These are phyloP conservation scores for Fraxinus albicans DNA, from an alignment of 305 asterid species.

Conservation along the genomic window DNA sequence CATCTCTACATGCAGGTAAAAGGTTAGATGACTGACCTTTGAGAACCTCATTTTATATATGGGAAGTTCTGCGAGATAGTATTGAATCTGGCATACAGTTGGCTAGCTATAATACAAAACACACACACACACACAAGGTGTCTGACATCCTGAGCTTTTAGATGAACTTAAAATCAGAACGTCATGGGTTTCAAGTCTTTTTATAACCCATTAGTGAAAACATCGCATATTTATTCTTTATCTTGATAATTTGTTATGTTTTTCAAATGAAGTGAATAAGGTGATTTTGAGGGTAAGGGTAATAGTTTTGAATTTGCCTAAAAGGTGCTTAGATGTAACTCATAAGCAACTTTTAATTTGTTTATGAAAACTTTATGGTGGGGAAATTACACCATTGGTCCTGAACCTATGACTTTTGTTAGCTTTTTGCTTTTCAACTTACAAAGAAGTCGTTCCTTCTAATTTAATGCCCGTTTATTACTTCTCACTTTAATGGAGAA, in stretches of 20 bases:
- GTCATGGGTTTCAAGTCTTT: not conserved
- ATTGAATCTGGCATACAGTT: not conserved
- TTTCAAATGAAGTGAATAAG: not conserved
- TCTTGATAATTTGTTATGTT: not conserved
- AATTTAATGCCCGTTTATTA: not conserved
- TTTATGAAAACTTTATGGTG: not conserved
- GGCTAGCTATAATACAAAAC: not conserved
- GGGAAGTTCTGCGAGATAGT: slow-evolving; percentile 39
- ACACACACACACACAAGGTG: not conserved
- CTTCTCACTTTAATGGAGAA: not conserved
- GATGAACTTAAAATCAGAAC: not conserved
- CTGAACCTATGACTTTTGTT: not conserved
- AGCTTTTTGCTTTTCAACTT: not conserved
- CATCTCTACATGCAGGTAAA: not conserved
- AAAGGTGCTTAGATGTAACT: not conserved
- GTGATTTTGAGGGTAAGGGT: not conserved
- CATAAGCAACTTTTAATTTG: not conserved
- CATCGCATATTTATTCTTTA: not conserved
- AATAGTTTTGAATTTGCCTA: not conserved
- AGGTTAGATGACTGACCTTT: slow-evolving; percentile 26
- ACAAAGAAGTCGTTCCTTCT: not conserved
- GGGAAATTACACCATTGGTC: not conserved
- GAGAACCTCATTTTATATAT: slow-evolving; percentile 35
- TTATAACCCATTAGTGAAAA: not conserved
- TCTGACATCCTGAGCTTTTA: not conserved